phyloP scores from a whole-genome alignment of 2,329 filamentous ascomycete species.

The Chaetomium olivaceum region DNA sequence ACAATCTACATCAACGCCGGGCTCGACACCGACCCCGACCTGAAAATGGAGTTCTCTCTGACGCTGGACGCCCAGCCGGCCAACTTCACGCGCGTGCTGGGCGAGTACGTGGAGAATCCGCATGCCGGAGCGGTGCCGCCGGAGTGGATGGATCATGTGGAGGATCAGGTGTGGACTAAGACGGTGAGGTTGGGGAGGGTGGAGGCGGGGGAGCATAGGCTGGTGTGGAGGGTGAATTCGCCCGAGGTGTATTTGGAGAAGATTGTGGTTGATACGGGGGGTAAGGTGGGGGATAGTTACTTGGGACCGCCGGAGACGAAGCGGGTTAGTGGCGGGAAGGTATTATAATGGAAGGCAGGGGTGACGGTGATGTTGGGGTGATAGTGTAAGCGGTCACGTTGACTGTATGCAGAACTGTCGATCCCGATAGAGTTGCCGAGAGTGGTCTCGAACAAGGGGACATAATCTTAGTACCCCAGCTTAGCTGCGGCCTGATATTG shows the following conservation, averaged over 20 bases:
- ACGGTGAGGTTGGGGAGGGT: not conserved
- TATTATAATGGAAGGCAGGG: too few species aligned
- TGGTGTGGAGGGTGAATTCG: constrained; percentile 7
- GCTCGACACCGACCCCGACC: not conserved
- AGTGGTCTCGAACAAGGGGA: not conserved
- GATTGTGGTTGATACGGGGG: not conserved
- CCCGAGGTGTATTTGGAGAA: constrained; percentile 5
- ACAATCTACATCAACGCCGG: constrained; percentile 4
- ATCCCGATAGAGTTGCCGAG: not conserved
- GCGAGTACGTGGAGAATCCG: not conserved
- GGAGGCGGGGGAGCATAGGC: not conserved
- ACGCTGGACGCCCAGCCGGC: not conserved
- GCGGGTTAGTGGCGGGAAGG: not conserved
- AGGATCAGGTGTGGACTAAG: constrained; percentile 2
- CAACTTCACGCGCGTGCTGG: not conserved
- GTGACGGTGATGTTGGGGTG: not conserved
- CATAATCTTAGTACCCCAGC: not conserved
- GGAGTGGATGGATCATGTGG: not conserved
- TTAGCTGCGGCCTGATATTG: not conserved
- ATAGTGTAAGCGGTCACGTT: not conserved
- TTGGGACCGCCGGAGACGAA: constrained; percentile 1
- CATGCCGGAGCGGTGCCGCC: not conserved
- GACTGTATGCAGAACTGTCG: not conserved
- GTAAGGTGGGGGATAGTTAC: not conserved
- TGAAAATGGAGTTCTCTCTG: not conserved